Evolutionary conservation across 2,329 filamentous ascomycete genomes (phyloP).

Genomic region (Leptographium lundbergii): DNA sequence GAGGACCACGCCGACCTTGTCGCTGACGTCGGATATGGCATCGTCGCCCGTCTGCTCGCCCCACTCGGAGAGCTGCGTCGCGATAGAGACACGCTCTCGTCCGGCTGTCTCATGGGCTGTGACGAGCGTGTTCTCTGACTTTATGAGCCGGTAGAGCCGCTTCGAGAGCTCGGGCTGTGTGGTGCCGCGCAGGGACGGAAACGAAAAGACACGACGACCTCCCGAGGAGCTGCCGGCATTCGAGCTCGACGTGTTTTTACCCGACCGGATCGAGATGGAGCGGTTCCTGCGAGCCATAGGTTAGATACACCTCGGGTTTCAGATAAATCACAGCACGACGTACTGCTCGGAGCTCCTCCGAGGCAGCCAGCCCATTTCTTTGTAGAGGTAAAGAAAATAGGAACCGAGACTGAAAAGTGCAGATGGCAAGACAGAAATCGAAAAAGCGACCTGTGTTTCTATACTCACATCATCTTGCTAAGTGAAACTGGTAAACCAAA

Average conservation of each 20-base stretch:
- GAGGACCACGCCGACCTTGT: conserved; percentile 89
- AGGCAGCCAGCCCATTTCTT: conserved; percentile 8
- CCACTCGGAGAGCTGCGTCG: conserved; percentile 89
- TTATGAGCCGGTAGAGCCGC: conserved; percentile 84
- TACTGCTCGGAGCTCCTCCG: conserved; percentile 10
- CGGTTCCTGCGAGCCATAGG: conserved; percentile 44
- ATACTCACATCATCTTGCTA: conserved; percentile 3
- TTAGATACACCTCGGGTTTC: background rate
- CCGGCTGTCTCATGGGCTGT: conserved; percentile 72
- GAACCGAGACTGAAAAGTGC: background rate
- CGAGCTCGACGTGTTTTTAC: conserved; percentile 34
- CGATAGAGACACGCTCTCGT: conserved; percentile 73
- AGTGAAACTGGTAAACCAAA: background rate
- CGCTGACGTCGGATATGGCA: conserved; percentile 74
- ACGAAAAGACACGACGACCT: conserved; percentile 54
- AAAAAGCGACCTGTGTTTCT: background rate
- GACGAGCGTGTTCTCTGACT: conserved; percentile 84
- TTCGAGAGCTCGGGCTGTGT: conserved; percentile 81
- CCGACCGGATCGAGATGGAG: conserved; percentile 58
- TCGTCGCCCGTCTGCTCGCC: conserved; percentile 86
- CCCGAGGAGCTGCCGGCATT: conserved; percentile 15
- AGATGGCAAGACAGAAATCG: background rate
- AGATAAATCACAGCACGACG: background rate
- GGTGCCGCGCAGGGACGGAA: conserved; percentile 73
- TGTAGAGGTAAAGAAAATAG: background rate